These are phyloP conservation scores for Stellera chamaejasme DNA, from an alignment of 345 rosid genomes.

Conservation along the genomic window DNA sequence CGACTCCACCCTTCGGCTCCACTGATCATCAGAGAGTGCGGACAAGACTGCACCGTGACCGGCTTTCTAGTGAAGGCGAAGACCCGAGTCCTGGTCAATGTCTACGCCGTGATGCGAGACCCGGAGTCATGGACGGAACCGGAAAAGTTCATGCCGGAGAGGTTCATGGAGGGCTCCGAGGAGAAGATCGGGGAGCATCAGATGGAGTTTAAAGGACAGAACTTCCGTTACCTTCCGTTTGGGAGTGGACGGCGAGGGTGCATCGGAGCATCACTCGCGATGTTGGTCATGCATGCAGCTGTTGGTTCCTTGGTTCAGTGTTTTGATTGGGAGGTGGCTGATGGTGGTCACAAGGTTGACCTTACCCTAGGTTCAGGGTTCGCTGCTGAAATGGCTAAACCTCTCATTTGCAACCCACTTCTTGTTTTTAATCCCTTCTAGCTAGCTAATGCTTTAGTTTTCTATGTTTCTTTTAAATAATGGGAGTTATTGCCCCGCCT, in stretches of 20 bases:
- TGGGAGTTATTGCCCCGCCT: no score
- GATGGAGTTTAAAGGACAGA: conserved; percentile 53
- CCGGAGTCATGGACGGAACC: conserved; percentile 30
- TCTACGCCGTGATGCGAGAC: conserved; percentile 41
- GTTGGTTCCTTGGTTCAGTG: conserved; percentile 30
- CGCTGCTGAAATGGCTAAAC: conserved; percentile 27
- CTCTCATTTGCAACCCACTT: conserved; percentile 25
- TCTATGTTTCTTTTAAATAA: not conserved
- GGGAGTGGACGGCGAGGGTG: conserved; percentile 62
- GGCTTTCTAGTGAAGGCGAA: conserved; percentile 27
- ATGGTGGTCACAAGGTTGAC: conserved; percentile 20
- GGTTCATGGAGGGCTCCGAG: conserved; percentile 19
- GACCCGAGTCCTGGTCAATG: conserved; percentile 34
- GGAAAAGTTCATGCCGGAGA: conserved; percentile 28
- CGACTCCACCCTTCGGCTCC: conserved; percentile 47
- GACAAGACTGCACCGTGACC: conserved; percentile 30
- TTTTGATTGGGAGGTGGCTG: conserved; percentile 29
- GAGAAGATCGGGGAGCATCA: conserved; percentile 39
- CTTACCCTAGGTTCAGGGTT: conserved; percentile 28
- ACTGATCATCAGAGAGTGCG: conserved; percentile 41
- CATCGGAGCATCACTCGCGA: conserved; percentile 46
- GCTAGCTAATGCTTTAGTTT: not conserved
- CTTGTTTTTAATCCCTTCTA: conserved; percentile 4
- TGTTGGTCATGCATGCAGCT: conserved; percentile 38
- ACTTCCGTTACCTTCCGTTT: conserved; percentile 46